phyloP scores from a whole-genome alignment of 2,329 filamentous ascomycete species.

The Sphaerulina vaccinii region DNA sequence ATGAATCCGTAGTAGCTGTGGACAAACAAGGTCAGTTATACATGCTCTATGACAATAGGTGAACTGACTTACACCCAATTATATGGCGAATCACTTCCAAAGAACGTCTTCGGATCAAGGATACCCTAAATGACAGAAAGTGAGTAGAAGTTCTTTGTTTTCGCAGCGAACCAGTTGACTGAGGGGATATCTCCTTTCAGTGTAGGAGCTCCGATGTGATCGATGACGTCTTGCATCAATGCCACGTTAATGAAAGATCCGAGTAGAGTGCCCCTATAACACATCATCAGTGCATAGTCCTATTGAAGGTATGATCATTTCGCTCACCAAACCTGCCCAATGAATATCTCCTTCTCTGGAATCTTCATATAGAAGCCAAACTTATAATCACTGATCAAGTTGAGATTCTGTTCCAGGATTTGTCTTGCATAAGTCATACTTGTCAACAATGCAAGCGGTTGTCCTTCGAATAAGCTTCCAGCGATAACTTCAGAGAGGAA shows the following conservation, averaged over 20 bases:
- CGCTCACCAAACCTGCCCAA: slow-evolving; percentile 32
- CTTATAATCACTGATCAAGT: slow-evolving; percentile 39
- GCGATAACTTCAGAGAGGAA: slow-evolving; percentile 36
- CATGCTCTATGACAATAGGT: not conserved
- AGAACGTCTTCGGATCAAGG: slow-evolving; percentile 33
- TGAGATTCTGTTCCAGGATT: slow-evolving; percentile 39
- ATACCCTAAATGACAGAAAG: slow-evolving; percentile 40
- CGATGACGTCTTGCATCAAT: slow-evolving; percentile 40
- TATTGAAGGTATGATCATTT: not conserved
- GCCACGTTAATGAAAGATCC: slow-evolving; percentile 20
- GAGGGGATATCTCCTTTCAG: slow-evolving; percentile 14
- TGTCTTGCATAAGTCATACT: slow-evolving; percentile 38
- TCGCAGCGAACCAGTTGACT: slow-evolving; percentile 18
- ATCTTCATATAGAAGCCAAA: slow-evolving; percentile 44
- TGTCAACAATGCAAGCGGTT: slow-evolving; percentile 34
- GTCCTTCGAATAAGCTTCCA: slow-evolving; percentile 34
- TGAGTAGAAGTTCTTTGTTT: slow-evolving; percentile 20
- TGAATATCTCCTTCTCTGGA: slow-evolving; percentile 40
- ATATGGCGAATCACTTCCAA: slow-evolving; percentile 17
- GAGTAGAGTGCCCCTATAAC: slow-evolving; percentile 31
- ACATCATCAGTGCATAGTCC: not conserved
- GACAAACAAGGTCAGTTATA: not conserved
- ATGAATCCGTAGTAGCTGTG: slow-evolving; percentile 19
- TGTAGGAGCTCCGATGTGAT: slow-evolving; percentile 42
- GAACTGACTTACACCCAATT: slow-evolving; percentile 3